A percentile compares a stretch with the other conserved stretches of the same genome.
Evolutionary conservation across 1,284 basidiomycete species (phyloP).

Genomic region (Chiua sp.): DNA sequence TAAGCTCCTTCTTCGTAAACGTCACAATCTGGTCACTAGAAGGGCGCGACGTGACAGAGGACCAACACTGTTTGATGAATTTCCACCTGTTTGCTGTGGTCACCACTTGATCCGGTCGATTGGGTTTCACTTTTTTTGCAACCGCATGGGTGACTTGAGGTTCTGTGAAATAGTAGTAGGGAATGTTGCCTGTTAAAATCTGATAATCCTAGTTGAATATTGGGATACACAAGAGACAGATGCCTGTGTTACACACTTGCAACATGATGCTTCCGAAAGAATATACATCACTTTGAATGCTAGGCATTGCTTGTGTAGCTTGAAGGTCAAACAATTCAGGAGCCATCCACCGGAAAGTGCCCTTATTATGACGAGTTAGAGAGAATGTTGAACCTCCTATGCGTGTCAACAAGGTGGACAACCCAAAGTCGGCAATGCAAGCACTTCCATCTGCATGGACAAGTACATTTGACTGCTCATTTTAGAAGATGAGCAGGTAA

Average conservation of each 20-base stretch:
- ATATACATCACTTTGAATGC: not conserved
- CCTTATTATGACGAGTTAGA: not conserved
- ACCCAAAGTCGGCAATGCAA: not conserved
- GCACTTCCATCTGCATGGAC: not conserved
- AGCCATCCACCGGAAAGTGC: not conserved
- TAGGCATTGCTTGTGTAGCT: not conserved
- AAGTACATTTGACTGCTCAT: slow-evolving; percentile 1
- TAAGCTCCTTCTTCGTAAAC: no score
- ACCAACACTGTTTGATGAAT: no score
- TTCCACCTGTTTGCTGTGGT: no score
- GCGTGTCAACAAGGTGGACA: not conserved
- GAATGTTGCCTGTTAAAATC: not conserved
- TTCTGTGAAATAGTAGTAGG: not conserved
- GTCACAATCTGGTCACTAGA: no score
- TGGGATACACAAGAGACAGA: no score
- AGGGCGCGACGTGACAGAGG: no score
- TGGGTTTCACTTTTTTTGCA: no score
- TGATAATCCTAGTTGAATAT: not conserved
- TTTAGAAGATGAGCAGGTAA: not conserved
- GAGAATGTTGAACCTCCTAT: not conserved
- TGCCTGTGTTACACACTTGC: not conserved
- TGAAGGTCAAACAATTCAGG: not conserved
- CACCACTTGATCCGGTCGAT: no score
- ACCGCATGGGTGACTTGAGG: no score
- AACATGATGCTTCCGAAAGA: slow-evolving; percentile 1